Percentiles rank a stretch among this genome's conserved stretches.
Conservation (phyloP, 495 filamentous ascomycete genomes). For the Podospora pseudoanserina region DNA sequence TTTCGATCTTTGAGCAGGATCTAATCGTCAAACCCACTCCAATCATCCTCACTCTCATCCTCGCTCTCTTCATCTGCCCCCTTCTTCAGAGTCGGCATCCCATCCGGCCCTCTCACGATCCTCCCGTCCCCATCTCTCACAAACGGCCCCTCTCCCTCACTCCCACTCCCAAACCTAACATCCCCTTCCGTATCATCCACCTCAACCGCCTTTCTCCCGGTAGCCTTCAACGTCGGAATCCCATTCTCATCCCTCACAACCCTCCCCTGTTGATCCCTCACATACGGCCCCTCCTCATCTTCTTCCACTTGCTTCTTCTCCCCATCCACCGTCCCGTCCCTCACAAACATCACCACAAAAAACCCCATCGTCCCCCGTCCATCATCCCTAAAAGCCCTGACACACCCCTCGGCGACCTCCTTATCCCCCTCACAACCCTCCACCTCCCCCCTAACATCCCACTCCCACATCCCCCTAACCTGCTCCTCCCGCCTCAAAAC, state of each 20-base stretch:
- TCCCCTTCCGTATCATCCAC: slow-evolving; percentile 26
- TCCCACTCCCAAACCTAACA: slow-evolving; percentile 16
- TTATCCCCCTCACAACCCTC: slow-evolving; percentile 55
- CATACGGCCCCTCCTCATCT: slow-evolving; percentile 32
- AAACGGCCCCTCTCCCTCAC: slow-evolving; percentile 29
- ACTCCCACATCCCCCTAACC: slow-evolving; percentile 63
- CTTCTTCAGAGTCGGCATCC: slow-evolving; percentile 38
- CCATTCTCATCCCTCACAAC: slow-evolving; percentile 38
- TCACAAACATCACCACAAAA: slow-evolving; percentile 46
- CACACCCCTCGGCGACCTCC: slow-evolving; percentile 63
- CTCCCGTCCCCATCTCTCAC: slow-evolving; percentile 28
- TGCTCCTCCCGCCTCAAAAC: slow-evolving; percentile 68
- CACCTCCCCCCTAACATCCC: slow-evolving; percentile 67
- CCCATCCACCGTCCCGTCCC: slow-evolving; percentile 30
- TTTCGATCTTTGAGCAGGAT: not conserved
- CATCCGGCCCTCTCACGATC: slow-evolving; percentile 35
- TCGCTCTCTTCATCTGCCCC: slow-evolving; percentile 18
- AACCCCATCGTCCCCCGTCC: slow-evolving; percentile 61
- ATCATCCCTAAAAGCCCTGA: slow-evolving; percentile 76
- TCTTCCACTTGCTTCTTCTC: slow-evolving; percentile 20
- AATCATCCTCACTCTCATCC: slow-evolving; percentile 37
- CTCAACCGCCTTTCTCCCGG: slow-evolving; percentile 21
- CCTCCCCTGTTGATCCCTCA: slow-evolving; percentile 37
- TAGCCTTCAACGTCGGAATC: slow-evolving; percentile 40
- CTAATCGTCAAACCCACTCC: slow-evolving; percentile 49